A percentile compares a stretch with the other conserved stretches of the same genome.
Conservation (phyloP, 1,284 basidiomycete genomes). For the Leucoagaricus sp. region DNA sequence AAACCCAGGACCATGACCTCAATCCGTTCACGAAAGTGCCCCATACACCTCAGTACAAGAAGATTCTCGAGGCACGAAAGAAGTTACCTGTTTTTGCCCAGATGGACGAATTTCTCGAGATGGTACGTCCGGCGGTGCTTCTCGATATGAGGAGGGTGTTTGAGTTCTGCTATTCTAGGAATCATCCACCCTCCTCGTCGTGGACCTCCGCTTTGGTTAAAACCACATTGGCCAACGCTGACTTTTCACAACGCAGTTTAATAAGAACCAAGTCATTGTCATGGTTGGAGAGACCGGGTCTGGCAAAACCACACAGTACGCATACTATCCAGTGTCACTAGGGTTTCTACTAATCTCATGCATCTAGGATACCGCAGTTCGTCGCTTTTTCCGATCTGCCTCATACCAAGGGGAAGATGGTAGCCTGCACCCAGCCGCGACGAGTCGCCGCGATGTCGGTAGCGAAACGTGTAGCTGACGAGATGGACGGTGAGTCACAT, state of each 20-base stretch:
- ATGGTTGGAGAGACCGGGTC: conserved; percentile 99
- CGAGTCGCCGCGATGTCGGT: conserved; percentile 98
- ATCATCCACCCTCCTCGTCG: conserved; percentile 32
- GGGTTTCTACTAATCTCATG: conserved; percentile 23
- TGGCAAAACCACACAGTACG: conserved; percentile 96
- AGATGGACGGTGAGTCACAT: conserved; percentile 84
- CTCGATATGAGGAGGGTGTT: conserved; percentile 37
- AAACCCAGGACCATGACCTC: conserved; percentile 73
- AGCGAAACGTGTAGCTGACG: conserved; percentile 97
- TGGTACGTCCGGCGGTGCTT: conserved; percentile 44
- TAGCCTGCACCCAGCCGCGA: conserved; percentile 97
- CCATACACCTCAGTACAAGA: conserved; percentile 81
- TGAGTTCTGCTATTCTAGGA: conserved; percentile 39
- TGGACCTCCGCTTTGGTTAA: too few species aligned
- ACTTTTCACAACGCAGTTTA: conserved; percentile 62
- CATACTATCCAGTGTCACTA: conserved; percentile 18
- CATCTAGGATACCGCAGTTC: conserved; percentile 87
- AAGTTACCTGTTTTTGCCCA: conserved; percentile 91
- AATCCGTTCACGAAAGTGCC: conserved; percentile 90
- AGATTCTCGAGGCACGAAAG: conserved; percentile 84
- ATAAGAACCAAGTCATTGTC: conserved; percentile 86
- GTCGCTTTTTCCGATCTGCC: conserved; percentile 93
- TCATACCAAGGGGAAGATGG: conserved; percentile 84
- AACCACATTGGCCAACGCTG: too few species aligned
- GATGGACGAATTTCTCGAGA: conserved; percentile 90